A percentile compares a stretch with the other conserved stretches of the same genome.
Evolutionary conservation across 371 early-diverging fungal genomes (phyloP).

Genomic region (Mucor piriformis): DNA sequence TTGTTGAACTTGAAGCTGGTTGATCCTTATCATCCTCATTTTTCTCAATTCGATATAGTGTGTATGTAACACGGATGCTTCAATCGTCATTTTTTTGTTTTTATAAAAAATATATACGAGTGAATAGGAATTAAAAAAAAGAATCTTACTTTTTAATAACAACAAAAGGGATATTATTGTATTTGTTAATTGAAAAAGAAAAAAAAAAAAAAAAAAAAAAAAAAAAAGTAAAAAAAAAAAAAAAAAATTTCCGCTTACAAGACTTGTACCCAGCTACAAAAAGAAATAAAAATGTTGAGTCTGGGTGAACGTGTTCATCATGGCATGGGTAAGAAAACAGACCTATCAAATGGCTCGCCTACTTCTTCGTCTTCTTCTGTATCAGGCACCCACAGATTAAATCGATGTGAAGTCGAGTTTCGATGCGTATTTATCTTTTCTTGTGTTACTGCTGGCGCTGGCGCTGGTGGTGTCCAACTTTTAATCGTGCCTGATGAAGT

Average conservation of each 20-base stretch:
- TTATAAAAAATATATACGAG: no score
- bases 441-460: not conserved
- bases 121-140: constrained; percentile 2
- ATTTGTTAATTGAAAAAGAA: no score
- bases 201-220: no score
- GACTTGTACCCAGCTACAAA: constrained; percentile 15
- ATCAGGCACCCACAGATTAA: constrained; percentile 25
- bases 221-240: no score
- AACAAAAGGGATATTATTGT: no score
- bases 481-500: constrained; percentile 1
- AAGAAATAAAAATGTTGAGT: not conserved
- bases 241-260: constrained; percentile 11
- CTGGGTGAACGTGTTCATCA: no score
- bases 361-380: constrained; percentile 2
- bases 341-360: not conserved
- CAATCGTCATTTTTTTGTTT: no score
- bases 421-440: constrained; percentile 10
- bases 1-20: constrained; percentile 14
- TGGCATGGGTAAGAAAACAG: constrained; percentile 10
- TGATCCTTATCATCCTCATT: constrained; percentile 7
- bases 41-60: constrained; percentile 16
- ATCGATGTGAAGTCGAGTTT: constrained; percentile 11
- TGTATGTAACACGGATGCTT: constrained; percentile 1
- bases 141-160: not conserved
- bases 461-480: not conserved